These are phyloP conservation scores for Boehmeria nivea DNA, from an alignment of 306 rosid species.

Conservation along the genomic window DNA sequence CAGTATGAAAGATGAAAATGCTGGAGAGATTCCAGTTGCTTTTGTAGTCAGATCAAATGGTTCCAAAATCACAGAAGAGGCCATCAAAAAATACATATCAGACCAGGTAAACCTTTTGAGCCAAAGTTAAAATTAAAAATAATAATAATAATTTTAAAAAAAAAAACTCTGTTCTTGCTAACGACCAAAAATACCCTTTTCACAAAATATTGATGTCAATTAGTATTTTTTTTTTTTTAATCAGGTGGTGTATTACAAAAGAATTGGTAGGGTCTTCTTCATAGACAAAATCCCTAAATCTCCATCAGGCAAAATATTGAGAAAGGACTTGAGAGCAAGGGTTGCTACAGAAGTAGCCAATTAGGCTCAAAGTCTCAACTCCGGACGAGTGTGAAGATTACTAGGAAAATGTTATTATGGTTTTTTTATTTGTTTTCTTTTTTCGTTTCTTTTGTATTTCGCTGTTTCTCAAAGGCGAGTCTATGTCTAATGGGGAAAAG, in stretches of 20 bases:
- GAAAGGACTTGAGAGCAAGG: conserved; percentile 54
- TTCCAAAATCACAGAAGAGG: conserved; percentile 55
- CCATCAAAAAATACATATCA: conserved; percentile 62
- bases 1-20: conserved; percentile 80
- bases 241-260: conserved; percentile 81
- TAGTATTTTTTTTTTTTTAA: neutral
- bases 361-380: neutral
- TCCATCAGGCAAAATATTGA: conserved; percentile 72
- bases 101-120: conserved; percentile 48
- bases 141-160: neutral
- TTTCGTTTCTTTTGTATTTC: neutral
- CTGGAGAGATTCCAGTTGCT: conserved; percentile 85
- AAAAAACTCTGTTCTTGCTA: too few species aligned
- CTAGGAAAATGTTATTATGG: neutral
- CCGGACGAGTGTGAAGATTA: too few species aligned
- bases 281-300: conserved; percentile 67
- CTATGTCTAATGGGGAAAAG: neutral
- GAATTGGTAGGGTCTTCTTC: conserved; percentile 62
- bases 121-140: too few species aligned
- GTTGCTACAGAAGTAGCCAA: conserved; percentile 21
- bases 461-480: neutral
- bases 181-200: too few species aligned
- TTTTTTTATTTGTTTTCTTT: neutral
- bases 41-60: conserved; percentile 66
- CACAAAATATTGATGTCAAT: too few species aligned